Evolutionary conservation across 1,139 yeast species (phyloP).

Genomic region (Geotrichum cucujoidarum): DNA sequence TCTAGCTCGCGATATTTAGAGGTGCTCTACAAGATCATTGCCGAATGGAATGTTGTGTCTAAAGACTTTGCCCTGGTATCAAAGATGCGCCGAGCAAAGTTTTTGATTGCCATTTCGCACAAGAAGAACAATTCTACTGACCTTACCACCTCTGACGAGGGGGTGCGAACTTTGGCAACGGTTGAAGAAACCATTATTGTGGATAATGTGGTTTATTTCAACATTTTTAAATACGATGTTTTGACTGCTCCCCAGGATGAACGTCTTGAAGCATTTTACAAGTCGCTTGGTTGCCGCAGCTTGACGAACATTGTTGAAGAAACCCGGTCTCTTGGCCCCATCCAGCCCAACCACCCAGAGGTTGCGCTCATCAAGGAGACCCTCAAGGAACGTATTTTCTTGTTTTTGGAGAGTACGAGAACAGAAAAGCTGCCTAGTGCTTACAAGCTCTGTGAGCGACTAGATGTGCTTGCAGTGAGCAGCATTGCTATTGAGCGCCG

Average conservation of each 20-base stretch:
- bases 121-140: slow-evolving; percentile 8
- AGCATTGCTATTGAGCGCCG: slow-evolving; percentile 29
- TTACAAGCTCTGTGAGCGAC: slow-evolving; percentile 16
- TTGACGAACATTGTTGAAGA: slow-evolving; percentile 30
- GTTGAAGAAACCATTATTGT: slow-evolving; percentile 37
- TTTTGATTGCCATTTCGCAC: slow-evolving; percentile 33
- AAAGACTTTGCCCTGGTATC: slow-evolving; percentile 28
- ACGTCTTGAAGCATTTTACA: slow-evolving; percentile 34
- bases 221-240: slow-evolving; percentile 35
- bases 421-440: slow-evolving; percentile 19
- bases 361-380: slow-evolving; percentile 19
- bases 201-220: slow-evolving; percentile 39
- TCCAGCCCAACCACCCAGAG: slow-evolving; percentile 13
- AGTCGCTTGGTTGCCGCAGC: slow-evolving; percentile 30
- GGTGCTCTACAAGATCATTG: slow-evolving; percentile 29
- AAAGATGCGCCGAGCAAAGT: slow-evolving; percentile 30
- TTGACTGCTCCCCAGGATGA: slow-evolving; percentile 38
- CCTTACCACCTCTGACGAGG: slow-evolving; percentile 10
- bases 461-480: slow-evolving; percentile 30
- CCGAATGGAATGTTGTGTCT: slow-evolving; percentile 29
- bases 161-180: slow-evolving; percentile 25
- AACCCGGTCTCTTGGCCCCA: slow-evolving; percentile 25
- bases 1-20: slow-evolving; percentile 28
- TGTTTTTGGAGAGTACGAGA: slow-evolving; percentile 35
- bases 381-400: slow-evolving; percentile 30